Base-by-base conservation (phyloP, 163 green algal genomes). In the Coccomyxa subellipsoidea region DNA sequence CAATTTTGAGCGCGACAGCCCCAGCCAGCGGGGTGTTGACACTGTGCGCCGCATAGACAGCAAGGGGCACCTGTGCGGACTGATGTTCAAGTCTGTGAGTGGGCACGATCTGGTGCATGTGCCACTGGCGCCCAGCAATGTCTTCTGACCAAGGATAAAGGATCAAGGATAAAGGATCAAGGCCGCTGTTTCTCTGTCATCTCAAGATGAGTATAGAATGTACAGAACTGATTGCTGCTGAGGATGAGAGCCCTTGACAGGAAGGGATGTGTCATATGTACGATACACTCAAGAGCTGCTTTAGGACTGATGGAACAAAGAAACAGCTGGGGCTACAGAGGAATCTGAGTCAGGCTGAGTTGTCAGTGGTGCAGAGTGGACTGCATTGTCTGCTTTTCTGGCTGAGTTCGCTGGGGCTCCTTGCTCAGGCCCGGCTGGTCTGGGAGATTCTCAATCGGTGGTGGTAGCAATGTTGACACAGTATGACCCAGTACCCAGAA, bases 41-140 rank as follows among this genome's bases (percentile, higher is more conserved):
- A 47, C 31, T 18, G 23, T 77, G 0, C 23, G 34, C 18, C n/a
- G 35, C 27, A 40, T 77, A 9, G 71, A 77, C 71, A 40, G n/a
- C 71, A 39, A 77, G 12, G 71, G 71, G 32, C 71, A 77, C 35
- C 7, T 77, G 35, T 77, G 71, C 71, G 71, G 71, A n/a, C 71
- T 77, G 12, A 77, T 40, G 31, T 77, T 77, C 71, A 77, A 77
- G 71, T 77, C 71, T 2, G 27, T 25, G 71, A 77, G 71, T 31
- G 71, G 71, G 2, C 71, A 40, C 18, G 71, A 77, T 31, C 27
- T 77, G 71, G 35, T 77, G 32, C 27, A 34, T 6, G n/a, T 73
- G 7, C 66, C 27, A 23, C 29, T 34, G n/a, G 66, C 66, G 27
- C n/a, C 66, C 21, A 73, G 66, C 10, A 32, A 73, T 73, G 66